phyloP scores from a whole-genome alignment of 2,329 filamentous ascomycete genomes.

The Pyrenochaeta sp. region DNA sequence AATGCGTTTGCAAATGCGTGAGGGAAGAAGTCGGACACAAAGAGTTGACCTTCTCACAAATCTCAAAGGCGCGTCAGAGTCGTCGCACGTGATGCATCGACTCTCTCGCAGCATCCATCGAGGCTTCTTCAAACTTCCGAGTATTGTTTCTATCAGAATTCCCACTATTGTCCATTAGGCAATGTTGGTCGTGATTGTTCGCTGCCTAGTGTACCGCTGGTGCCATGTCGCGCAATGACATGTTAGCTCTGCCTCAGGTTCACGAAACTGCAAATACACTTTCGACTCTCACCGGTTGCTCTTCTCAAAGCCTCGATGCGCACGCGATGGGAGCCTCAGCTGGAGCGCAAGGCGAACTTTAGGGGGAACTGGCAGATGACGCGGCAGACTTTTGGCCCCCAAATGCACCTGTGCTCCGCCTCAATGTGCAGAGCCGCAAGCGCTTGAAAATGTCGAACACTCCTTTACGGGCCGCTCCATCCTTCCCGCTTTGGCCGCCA shows the following conservation, averaged over 20 bases:
- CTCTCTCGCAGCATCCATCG: no score
- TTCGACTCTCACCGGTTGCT: constrained; percentile 4
- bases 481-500: constrained; percentile 6
- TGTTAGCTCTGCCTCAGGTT: constrained; percentile 1
- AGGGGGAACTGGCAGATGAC: constrained; percentile 22
- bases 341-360: constrained; percentile 10
- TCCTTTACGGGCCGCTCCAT: constrained; percentile 15
- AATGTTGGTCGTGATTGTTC: no score
- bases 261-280: not conserved
- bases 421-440: constrained; percentile 30
- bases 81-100: no score
- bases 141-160: no score
- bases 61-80: no score
- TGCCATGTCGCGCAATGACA: no score
- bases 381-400: constrained; percentile 29
- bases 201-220: not conserved
- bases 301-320: constrained; percentile 14
- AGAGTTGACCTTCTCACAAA: no score
- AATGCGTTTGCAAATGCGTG: no score
- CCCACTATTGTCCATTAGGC: no score
- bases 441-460: constrained; percentile 23
- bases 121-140: no score
- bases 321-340: constrained; percentile 18
- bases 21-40: no score
- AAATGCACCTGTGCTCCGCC: constrained; percentile 26